Base-by-base conservation (phyloP, 257 asterid genomes). In the Datura wrightii region DNA sequence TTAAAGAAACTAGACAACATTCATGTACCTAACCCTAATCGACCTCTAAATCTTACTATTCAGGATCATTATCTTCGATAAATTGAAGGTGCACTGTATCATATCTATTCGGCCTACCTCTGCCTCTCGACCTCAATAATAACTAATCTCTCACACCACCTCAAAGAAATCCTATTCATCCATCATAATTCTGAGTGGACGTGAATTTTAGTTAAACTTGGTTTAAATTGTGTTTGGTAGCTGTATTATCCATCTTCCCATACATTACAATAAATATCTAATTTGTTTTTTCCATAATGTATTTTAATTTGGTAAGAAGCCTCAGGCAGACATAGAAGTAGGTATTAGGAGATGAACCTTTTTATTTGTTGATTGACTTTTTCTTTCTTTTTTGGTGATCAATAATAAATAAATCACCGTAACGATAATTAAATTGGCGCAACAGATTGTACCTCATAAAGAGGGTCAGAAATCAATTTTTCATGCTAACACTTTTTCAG, bases 401-500 rank as follows among this genome's bases (percentile, higher is more conserved):
- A 66, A 0, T 13, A 62, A 11, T 52, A 52, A 50, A 50, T 10
- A 48, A 44, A 44, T 44, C 36, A 67, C 13, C 1, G 6, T 59
- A n/a, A 59, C 11, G 19, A n/a, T 59, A 0, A 8, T 10, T 59
- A 3, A 59, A 10, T n/a, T 59, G 13, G 19, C n/a, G 13, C 36
- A 59, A 59, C 36, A 59, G 3, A 8, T 59, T 3, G 3, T 59
- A 59, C n/a, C 31, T 24, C 31, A 24, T 24, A 24, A 24, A 24
- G 31, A 24, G 31, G 46, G 46, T 42, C 5, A 5, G 46, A 0
- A 6, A 42, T 42, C 6, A 0, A 42, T 4, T 42, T 4, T 6
- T 4, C 5, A 2, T 59, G 0, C 4, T 36, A 19, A 3, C 13
- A 16, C 0, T 3, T 8, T 59, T 4, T 42, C 6, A 3, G 0